Conservation (phyloP, 352 stramenopile species). For the Globisporangium paddicum region DNA sequence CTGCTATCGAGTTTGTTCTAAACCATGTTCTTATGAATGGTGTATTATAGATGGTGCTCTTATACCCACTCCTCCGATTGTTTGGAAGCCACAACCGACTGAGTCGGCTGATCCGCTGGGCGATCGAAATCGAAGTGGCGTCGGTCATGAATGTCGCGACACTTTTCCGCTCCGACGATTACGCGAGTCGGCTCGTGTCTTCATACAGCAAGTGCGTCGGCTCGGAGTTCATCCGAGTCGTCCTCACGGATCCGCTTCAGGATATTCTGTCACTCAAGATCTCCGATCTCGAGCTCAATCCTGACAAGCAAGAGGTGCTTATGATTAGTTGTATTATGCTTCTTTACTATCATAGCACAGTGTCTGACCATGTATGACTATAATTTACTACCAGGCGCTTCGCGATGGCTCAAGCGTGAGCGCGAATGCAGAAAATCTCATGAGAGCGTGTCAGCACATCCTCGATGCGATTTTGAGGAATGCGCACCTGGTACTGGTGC, state of each 20-base stretch:
- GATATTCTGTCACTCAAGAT: constrained; percentile 60
- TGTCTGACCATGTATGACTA: neutral
- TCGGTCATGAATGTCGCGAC: constrained; percentile 72
- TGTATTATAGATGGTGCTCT: constrained; percentile 47
- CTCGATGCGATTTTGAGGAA: constrained; percentile 78
- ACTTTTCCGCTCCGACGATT: constrained; percentile 76
- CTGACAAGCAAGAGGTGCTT: constrained; percentile 45
- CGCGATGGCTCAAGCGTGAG: constrained; percentile 26
- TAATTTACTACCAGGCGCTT: constrained; percentile 13
- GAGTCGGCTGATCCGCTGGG: constrained; percentile 61
- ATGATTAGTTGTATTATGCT: neutral
- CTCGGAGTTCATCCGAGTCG: constrained; percentile 60
- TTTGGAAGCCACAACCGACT: constrained; percentile 59
- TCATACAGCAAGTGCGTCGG: constrained; percentile 76
- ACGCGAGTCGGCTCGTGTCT: constrained; percentile 62
- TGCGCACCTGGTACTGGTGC: constrained; percentile 28
- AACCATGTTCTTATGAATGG: too few relatives aligned
- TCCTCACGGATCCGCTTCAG: constrained; percentile 55
- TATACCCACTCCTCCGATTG: constrained; percentile 57
- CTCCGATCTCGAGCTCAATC: constrained; percentile 72
- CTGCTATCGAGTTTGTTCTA: neutral
- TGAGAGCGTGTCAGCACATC: constrained; percentile 78
- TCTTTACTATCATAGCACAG: neutral
- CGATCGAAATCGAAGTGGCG: constrained; percentile 71
- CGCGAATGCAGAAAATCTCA: constrained; percentile 74